phyloP scores from a whole-genome alignment of 768 basidiomycete genomes.

The Pleurotus eryngii region DNA sequence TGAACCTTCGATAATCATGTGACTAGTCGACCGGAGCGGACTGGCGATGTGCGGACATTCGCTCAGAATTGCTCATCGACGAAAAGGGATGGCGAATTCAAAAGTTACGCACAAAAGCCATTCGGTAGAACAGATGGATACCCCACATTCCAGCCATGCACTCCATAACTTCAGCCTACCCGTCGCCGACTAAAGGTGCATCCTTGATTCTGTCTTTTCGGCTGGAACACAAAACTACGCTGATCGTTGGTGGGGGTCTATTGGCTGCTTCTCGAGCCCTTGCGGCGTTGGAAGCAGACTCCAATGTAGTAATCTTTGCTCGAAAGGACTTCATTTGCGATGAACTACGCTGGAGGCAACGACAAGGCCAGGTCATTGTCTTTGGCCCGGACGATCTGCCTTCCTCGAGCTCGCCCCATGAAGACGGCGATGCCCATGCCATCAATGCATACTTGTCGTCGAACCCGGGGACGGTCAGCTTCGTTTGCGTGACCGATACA shows the following conservation, averaged over 20 bases:
- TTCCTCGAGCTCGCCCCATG: slow-evolving; percentile 24
- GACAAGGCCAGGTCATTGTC: slow-evolving; percentile 52
- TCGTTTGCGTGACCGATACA: slow-evolving; percentile 86
- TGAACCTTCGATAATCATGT: too few relatives aligned
- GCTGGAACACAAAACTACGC: slow-evolving; percentile 45
- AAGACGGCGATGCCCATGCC: slow-evolving; percentile 36
- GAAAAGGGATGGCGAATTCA: too few relatives aligned
- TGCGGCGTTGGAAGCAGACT: slow-evolving; percentile 77
- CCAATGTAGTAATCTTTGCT: slow-evolving; percentile 62
- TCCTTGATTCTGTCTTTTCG: slow-evolving; percentile 80
- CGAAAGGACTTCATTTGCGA: slow-evolving; percentile 61
- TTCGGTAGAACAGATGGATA: too few relatives aligned
- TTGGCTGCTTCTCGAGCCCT: slow-evolving; percentile 86
- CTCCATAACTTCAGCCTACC: slow-evolving; percentile 22
- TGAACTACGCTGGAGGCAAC: slow-evolving; percentile 65
- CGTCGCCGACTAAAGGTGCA: slow-evolving; percentile 53
- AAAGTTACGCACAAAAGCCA: too few relatives aligned
- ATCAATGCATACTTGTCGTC: slow-evolving; percentile 46
- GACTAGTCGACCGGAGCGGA: too few relatives aligned
- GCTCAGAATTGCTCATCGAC: too few relatives aligned
- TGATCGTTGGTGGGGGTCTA: slow-evolving; percentile 76
- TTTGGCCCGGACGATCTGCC: slow-evolving; percentile 51
- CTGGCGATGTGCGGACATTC: too few relatives aligned
- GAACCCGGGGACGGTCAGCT: slow-evolving; percentile 22
- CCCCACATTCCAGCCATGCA: too few relatives aligned